Evolutionary conservation across 805 yeast genomes (phyloP).

Genomic region (Metschnikowia hibisci): DNA sequence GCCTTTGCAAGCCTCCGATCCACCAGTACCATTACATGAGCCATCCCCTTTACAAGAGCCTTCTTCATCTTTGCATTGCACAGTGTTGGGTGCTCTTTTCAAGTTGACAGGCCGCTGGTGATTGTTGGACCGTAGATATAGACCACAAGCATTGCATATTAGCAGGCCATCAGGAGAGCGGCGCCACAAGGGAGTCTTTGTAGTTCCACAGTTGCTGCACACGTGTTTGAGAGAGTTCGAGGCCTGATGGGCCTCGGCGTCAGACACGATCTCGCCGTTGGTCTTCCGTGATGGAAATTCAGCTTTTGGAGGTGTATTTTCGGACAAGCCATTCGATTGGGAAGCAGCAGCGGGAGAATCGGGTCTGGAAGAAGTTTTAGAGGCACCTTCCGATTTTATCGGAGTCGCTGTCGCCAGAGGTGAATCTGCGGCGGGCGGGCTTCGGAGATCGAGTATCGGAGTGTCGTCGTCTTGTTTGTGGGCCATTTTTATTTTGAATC

Average conservation of each 20-base stretch:
- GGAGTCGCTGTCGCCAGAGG: not conserved
- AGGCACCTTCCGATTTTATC: not conserved
- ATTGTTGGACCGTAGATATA: conserved; percentile 55
- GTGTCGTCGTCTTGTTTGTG: not conserved
- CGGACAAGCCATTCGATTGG: not conserved
- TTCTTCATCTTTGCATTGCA: conserved; percentile 37
- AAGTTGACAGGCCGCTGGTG: conserved; percentile 63
- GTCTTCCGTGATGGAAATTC: not conserved
- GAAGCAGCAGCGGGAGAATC: too few relatives aligned
- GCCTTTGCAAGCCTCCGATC: conserved; percentile 71
- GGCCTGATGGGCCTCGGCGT: not conserved
- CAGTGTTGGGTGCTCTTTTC: conserved; percentile 53
- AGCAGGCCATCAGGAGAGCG: conserved; percentile 54
- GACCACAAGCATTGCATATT: conserved; percentile 59
- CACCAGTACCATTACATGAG: conserved; percentile 85
- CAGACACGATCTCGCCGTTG: not conserved
- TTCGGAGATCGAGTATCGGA: not conserved
- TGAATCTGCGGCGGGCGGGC: not conserved
- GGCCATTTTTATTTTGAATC: conserved; percentile 1
- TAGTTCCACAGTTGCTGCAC: conserved; percentile 55
- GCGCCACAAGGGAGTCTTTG: conserved; percentile 57
- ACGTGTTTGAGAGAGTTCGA: conserved; percentile 6
- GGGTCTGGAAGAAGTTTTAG: not conserved
- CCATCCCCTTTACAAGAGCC: conserved; percentile 77
- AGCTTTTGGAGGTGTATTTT: not conserved